A percentile compares a stretch with the other conserved stretches of the same genome.
Conservation (phyloP, 2,329 filamentous ascomycete species). For the Nothomitra cinnamomea region DNA sequence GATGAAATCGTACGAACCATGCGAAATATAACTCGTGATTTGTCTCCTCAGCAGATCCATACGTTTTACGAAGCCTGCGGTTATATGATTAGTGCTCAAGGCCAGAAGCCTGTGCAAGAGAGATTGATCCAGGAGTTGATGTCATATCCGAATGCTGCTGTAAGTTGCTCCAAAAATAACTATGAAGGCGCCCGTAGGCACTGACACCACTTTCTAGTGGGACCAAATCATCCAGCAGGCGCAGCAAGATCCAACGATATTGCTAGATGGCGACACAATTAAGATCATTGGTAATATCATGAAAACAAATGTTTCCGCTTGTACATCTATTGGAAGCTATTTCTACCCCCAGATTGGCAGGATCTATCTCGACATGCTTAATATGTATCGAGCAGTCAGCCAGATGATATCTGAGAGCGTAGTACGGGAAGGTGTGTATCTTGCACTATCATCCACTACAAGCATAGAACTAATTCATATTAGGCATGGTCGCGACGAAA, state of each 20-base stretch:
- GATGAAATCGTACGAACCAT: constrained; percentile 96
- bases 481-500: constrained; percentile 83
- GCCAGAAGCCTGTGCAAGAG: constrained; percentile 87
- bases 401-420: constrained; percentile 89
- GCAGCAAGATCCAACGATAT: constrained; percentile 64
- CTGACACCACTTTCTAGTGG: constrained; percentile 36
- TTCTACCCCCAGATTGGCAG: constrained; percentile 96
- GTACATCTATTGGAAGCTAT: constrained; percentile 87
- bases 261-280: constrained; percentile 88
- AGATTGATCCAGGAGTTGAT: constrained; percentile 81
- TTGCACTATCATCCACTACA: neutral
- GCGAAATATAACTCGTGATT: constrained; percentile 85
- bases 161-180: constrained; percentile 15
- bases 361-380: constrained; percentile 96
- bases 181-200: neutral
- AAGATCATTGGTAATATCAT: constrained; percentile 99
- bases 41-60: constrained; percentile 92
- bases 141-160: constrained; percentile 74
- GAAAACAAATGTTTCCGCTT: constrained; percentile 99
- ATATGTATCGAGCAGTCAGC: constrained; percentile 98
- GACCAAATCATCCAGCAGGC: constrained; percentile 84
- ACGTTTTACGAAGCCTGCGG: constrained; percentile 98
- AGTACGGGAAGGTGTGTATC: constrained; percentile 52
- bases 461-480: constrained; percentile 10
- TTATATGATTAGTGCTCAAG: constrained; percentile 97